Evolutionary conservation across 2,329 filamentous ascomycete species (phyloP), one percentile per base, ranked within the genome.

Genomic region (Alternaria viburni): DNA sequence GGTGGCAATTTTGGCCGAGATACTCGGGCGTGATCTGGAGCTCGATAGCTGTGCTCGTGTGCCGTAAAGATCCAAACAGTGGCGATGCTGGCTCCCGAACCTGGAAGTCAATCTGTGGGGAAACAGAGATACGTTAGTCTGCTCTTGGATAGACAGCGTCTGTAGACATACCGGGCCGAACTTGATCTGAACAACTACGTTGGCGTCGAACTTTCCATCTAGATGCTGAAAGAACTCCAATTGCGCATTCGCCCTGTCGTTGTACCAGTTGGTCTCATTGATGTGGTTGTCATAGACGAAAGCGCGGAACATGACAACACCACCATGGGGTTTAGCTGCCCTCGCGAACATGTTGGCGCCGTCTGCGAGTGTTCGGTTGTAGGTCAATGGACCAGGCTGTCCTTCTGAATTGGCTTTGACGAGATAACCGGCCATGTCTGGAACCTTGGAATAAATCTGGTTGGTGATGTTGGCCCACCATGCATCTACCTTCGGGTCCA

Each of bases 301-400:
- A 1, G 90, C 90, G 2, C 90, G 86, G 80, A 90, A 92, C 86
- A 92, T 87, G 57, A 91, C 82, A 30, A 90, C 96, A 77, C 93
- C 93, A 78, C 96, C 96, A 52, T 98, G 97, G 82, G 93, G 93
- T 59, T 96, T 97, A 81, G 91, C 93, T 69, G 93, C 92, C 69
- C 88, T 97, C 78, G 90, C 90, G 68, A 92, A 92, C 59, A 92
- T 79, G 69, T 91, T 91, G 5, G 89, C 90, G 2, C 88, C 90
- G 26, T 91, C 83, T 3, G 90, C 84, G 0, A 92, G 82, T 0
- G 90, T 92, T 11, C 90, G 86, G 70, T 90, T 90, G 79, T 92
- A 92, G 0, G 87, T 89, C 23, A 89, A 69, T 0, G 90, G 90
- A 0, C 90, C 90, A 0, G 90, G 89, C 71, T 92, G 89, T 2